Evolutionary conservation across 345 rosid species (phyloP).

Genomic region (Microthlaspi erraticum): DNA sequence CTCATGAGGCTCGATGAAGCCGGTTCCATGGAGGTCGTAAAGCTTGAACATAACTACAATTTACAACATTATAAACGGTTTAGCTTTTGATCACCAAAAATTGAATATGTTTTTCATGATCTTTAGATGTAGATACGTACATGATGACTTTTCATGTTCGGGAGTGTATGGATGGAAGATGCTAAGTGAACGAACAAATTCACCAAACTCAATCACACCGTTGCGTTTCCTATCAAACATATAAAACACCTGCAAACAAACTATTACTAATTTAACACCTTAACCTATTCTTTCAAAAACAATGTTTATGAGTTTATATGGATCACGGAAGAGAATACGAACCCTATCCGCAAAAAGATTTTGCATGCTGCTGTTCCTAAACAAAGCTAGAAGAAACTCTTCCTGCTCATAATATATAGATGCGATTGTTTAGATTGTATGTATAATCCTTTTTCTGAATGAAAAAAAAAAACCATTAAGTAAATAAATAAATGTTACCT

Average conservation of each 20-base stretch:
- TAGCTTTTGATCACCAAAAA: background rate
- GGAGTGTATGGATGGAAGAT: slow-evolving; percentile 75
- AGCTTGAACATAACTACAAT: slow-evolving; percentile 59
- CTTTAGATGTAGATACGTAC: slow-evolving; percentile 41
- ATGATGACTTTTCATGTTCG: slow-evolving; percentile 55
- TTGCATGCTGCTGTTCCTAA: slow-evolving; percentile 57
- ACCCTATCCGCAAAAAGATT: slow-evolving; percentile 52
- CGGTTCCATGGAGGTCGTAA: slow-evolving; percentile 62
- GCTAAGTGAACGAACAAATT: slow-evolving; percentile 70
- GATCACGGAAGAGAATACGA: background rate
- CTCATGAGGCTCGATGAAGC: slow-evolving; percentile 64
- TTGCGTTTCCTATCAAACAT: slow-evolving; percentile 67
- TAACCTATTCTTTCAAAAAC: background rate
- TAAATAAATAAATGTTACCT: slow-evolving; percentile 43
- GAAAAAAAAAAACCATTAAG: background rate
- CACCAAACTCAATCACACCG: slow-evolving; percentile 69
- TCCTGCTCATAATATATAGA: slow-evolving; percentile 51
- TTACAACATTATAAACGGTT: background rate
- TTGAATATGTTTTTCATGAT: background rate
- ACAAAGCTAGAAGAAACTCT: slow-evolving; percentile 70
- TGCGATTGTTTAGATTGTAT: background rate
- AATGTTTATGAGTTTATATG: background rate
- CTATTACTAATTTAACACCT: slow-evolving; percentile 1
- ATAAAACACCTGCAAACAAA: slow-evolving; percentile 56
- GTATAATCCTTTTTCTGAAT: background rate